Conservation (phyloP, 2,329 filamentous ascomycete species). For the Lachnellula willkommii region DNA sequence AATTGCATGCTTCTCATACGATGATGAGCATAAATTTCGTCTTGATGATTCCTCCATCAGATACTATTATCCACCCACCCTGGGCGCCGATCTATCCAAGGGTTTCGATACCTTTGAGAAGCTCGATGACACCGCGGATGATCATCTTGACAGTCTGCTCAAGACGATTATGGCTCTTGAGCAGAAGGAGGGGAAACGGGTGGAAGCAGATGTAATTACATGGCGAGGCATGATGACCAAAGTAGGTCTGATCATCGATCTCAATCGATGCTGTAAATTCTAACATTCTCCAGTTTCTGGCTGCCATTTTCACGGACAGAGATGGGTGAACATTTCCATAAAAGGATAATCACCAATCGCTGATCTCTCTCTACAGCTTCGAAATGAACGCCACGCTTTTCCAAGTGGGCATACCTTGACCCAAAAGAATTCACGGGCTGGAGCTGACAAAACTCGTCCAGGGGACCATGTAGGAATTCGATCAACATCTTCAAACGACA, state of each 20-base stretch:
- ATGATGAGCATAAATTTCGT: slow-evolving; percentile 71
- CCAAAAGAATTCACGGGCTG: not conserved
- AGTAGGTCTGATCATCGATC: slow-evolving; percentile 41
- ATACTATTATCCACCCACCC: slow-evolving; percentile 76
- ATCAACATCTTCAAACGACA: slow-evolving; percentile 17
- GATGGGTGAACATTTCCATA: slow-evolving; percentile 54
- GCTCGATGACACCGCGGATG: slow-evolving; percentile 74
- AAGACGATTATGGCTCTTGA: slow-evolving; percentile 71
- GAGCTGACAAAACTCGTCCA: slow-evolving; percentile 31
- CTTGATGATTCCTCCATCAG: slow-evolving; percentile 73
- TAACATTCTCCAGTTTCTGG: slow-evolving; percentile 63
- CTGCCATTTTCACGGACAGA: slow-evolving; percentile 72
- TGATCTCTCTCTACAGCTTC: slow-evolving; percentile 51
- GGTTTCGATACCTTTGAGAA: slow-evolving; percentile 82
- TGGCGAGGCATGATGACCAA: slow-evolving; percentile 99
- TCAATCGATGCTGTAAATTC: not conserved
- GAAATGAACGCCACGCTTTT: slow-evolving; percentile 94
- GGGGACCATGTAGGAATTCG: slow-evolving; percentile 47
- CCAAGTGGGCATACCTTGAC: slow-evolving; percentile 53
- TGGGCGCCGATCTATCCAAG: slow-evolving; percentile 68
- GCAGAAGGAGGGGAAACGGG: slow-evolving; percentile 57
- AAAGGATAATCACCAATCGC: not conserved
- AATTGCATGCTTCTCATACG: slow-evolving; percentile 89
- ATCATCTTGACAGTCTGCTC: slow-evolving; percentile 81
- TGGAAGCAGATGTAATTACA: slow-evolving; percentile 76